phyloP scores from a whole-genome alignment of 2,329 filamentous ascomycete genomes.

The Aspergillus pseudonomiae region DNA sequence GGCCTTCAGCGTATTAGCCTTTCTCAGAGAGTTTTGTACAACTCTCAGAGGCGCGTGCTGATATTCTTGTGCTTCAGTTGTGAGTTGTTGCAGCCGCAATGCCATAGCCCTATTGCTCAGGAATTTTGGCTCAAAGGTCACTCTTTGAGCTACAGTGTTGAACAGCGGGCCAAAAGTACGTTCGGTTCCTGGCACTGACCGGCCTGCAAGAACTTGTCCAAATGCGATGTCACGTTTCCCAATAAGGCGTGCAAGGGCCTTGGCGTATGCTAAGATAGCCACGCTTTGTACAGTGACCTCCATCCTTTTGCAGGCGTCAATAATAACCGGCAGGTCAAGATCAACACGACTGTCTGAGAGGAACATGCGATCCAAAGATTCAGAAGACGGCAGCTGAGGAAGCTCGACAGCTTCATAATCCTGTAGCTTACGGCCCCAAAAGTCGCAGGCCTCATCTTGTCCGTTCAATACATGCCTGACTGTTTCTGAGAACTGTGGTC shows the following conservation, averaged over 20 bases:
- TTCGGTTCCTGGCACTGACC: conserved; percentile 53
- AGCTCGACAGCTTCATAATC: conserved; percentile 27
- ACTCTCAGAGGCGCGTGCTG: conserved; percentile 56
- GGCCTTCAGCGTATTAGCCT: conserved; percentile 35
- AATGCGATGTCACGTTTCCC: conserved; percentile 41
- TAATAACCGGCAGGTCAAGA: conserved; percentile 19
- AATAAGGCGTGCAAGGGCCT: conserved; percentile 33
- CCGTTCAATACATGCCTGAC: conserved; percentile 55
- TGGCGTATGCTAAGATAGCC: conserved; percentile 33
- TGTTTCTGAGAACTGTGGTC: conserved; percentile 46
- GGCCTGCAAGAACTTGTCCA: conserved; percentile 57
- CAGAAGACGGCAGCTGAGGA: conserved; percentile 16
- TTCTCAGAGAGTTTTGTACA: conserved; percentile 51
- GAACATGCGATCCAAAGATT: conserved; percentile 21
- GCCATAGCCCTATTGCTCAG: conserved; percentile 45
- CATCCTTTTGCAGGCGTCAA: conserved; percentile 28
- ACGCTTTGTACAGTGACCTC: conserved; percentile 36
- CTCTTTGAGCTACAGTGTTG: conserved; percentile 56
- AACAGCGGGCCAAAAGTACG: conserved; percentile 56
- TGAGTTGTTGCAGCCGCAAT: conserved; percentile 49
- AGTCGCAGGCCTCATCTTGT: conserved; percentile 47
- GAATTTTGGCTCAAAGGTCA: conserved; percentile 37
- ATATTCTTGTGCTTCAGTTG: conserved; percentile 47
- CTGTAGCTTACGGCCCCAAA: conserved; percentile 27
- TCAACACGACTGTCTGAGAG: conserved; percentile 22